Percentiles rank a stretch among this genome's conserved stretches.
phyloP scores from a whole-genome alignment of 306 rosid genomes.

The Cicer yamashitae region DNA sequence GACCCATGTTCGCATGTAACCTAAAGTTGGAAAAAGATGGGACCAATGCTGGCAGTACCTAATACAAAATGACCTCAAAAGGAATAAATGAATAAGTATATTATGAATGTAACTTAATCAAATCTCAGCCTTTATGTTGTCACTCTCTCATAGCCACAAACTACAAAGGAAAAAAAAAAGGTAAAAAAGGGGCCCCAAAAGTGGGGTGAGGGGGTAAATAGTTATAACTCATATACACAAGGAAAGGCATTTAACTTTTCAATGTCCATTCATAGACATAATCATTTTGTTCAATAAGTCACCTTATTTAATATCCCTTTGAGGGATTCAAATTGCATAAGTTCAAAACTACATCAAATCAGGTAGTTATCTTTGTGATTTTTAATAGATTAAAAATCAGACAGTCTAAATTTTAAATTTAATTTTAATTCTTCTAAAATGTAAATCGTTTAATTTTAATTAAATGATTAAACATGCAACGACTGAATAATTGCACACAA shows the following conservation, averaged over 20 bases:
- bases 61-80: conserved; percentile 44
- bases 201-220: conserved; percentile 44
- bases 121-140: conserved; percentile 43
- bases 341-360: too few relatives aligned
- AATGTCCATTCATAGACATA: conserved; percentile 67
- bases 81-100: conserved; percentile 37
- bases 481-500: too few relatives aligned
- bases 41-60: conserved; percentile 62
- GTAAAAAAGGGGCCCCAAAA: not conserved
- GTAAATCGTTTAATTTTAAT: too few relatives aligned
- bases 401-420: too few relatives aligned
- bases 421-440: too few relatives aligned
- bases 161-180: conserved; percentile 14
- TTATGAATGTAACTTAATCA: conserved; percentile 40
- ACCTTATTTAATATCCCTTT: conserved; percentile 45
- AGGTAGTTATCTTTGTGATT: too few relatives aligned
- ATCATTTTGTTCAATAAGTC: conserved; percentile 72
- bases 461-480: too few relatives aligned
- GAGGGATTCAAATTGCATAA: too few relatives aligned
- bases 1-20: conserved; percentile 77
- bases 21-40: conserved; percentile 73
- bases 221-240: conserved; percentile 34
- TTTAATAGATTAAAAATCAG: too few relatives aligned
- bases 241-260: conserved; percentile 73
- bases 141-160: conserved; percentile 39